These are phyloP conservation scores for Hymenoscyphus albidus DNA, from an alignment of 2,329 filamentous ascomycete genomes.

Conservation along the genomic window DNA sequence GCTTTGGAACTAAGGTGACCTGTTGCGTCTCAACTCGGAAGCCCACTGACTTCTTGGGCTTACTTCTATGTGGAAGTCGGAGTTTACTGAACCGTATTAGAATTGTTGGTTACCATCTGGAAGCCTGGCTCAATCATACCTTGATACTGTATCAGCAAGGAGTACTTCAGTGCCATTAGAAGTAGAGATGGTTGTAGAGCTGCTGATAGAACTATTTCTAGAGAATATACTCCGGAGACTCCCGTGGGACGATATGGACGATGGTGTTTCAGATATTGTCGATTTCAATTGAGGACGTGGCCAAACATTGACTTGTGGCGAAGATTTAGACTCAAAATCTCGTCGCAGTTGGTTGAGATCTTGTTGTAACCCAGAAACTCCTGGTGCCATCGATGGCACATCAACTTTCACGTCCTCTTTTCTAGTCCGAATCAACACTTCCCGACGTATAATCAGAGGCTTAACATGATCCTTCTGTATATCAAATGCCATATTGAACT, in stretches of 20 bases:
- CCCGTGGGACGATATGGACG: neutral
- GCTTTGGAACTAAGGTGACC: slow-evolving; percentile 11
- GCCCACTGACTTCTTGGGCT: neutral
- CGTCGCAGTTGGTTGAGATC: neutral
- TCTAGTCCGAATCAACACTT: neutral
- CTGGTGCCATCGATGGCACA: neutral
- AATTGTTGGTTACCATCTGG: too few species aligned
- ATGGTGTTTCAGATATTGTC: neutral
- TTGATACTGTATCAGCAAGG: neutral
- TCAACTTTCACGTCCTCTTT: neutral
- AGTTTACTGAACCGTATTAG: neutral
- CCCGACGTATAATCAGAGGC: neutral
- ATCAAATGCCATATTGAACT: slow-evolving; percentile 16
- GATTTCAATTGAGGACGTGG: neutral
- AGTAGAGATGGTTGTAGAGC: neutral
- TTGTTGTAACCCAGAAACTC: neutral
- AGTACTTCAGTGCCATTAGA: slow-evolving; percentile 1
- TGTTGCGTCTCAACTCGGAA: neutral
- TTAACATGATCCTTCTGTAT: neutral
- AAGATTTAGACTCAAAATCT: neutral
- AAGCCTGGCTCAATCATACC: neutral
- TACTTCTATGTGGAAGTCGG: neutral
- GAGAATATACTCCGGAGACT: neutral
- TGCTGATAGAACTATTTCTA: neutral
- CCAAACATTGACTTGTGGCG: neutral